Evolutionary conservation across 768 basidiomycete genomes (phyloP).

Genomic region (Lyophyllum atratum): DNA sequence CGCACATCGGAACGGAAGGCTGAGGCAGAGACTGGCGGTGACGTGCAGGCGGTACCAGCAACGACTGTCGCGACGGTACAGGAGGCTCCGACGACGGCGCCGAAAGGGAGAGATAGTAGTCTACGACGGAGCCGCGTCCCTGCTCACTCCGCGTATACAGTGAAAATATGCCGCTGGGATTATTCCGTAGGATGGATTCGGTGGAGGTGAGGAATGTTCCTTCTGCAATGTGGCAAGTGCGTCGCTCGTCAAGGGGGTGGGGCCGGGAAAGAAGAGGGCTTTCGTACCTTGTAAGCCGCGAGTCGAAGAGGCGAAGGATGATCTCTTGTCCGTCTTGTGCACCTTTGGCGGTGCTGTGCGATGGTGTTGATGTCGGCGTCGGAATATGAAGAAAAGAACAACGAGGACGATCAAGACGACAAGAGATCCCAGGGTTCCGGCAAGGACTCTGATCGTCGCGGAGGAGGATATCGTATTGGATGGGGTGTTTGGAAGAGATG

Average conservation of each 20-base stretch:
- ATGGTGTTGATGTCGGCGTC: constrained; percentile 13
- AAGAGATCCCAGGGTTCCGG: constrained; percentile 26
- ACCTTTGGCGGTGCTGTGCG: constrained; percentile 3
- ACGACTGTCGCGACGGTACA: background rate
- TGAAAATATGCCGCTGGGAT: constrained; percentile 27
- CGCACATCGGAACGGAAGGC: too few relatives aligned
- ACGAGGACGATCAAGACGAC: constrained; percentile 19
- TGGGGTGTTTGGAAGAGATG: background rate
- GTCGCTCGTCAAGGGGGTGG: background rate
- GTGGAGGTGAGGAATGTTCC: constrained; percentile 37
- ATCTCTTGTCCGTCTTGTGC: constrained; percentile 8
- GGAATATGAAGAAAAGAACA: constrained; percentile 14
- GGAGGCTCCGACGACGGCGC: constrained; percentile 1
- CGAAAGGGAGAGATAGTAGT: constrained; percentile 8
- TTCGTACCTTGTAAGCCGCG: constrained; percentile 23
- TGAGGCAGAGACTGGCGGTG: too few relatives aligned
- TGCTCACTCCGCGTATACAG: constrained; percentile 27
- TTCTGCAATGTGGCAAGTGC: constrained; percentile 3
- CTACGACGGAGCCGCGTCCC: constrained; percentile 21
- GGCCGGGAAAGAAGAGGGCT: background rate
- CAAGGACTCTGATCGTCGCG: constrained; percentile 23
- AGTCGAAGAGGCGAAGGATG: constrained; percentile 10
- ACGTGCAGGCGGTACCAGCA: too few relatives aligned
- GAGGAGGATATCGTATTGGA: background rate
- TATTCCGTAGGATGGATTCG: constrained; percentile 34